These are phyloP conservation scores for Quercus glauca DNA, from an alignment of 306 rosid species.

Conservation along the genomic window DNA sequence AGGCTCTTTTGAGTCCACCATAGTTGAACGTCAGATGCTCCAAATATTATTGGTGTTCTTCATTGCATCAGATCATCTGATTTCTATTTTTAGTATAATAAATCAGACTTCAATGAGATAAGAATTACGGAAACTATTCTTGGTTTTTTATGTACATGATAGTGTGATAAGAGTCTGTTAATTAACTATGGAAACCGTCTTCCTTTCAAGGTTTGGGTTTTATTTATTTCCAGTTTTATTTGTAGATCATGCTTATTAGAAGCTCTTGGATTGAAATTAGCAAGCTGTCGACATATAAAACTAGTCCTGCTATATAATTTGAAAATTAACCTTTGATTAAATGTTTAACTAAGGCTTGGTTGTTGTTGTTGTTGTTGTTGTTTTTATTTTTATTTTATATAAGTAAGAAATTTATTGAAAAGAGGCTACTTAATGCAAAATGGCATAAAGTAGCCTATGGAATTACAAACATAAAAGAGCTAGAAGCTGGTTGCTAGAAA, in stretches of 20 bases:
- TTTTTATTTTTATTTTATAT: no score
- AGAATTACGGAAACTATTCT: neutral
- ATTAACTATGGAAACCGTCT: neutral
- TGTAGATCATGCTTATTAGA: no score
- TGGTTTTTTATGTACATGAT: neutral
- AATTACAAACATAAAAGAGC: no score
- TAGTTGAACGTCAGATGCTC: slow-evolving; percentile 23
- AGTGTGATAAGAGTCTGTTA: neutral
- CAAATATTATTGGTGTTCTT: neutral
- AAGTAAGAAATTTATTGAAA: no score
- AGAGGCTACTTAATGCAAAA: no score
- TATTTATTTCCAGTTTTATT: no score
- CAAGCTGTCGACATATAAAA: no score
- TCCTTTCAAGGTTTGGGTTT: neutral
- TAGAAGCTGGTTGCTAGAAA: no score
- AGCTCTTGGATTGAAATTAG: neutral
- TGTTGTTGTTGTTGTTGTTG: no score
- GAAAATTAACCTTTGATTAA: no score
- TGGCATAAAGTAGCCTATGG: no score
- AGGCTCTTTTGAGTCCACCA: neutral
- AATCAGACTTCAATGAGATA: neutral
- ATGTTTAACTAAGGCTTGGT: no score
- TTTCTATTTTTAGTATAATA: neutral
- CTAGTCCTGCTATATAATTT: neutral
- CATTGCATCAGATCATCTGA: slow-evolving; percentile 6